phyloP scores from a whole-genome alignment of 2,329 filamentous ascomycete genomes.

The Cryphonectria parasitica region DNA sequence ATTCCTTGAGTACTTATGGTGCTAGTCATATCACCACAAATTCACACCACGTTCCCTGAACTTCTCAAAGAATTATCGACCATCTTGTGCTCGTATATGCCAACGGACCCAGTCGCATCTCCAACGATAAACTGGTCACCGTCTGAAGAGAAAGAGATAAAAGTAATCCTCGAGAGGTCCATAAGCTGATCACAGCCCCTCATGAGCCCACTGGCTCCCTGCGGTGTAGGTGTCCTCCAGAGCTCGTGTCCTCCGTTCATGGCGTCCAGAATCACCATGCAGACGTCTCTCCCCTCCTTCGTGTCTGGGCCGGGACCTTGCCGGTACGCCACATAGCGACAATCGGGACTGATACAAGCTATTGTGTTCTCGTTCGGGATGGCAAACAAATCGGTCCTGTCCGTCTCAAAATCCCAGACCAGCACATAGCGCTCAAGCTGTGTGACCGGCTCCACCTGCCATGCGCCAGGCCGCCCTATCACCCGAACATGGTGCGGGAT shows the following conservation, averaged over 20 bases:
- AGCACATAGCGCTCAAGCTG: slow-evolving; percentile 42
- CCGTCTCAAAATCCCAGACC: slow-evolving; percentile 44
- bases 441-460: slow-evolving; percentile 39
- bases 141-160: slow-evolving; percentile 44
- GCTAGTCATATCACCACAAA: no score
- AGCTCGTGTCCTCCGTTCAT: slow-evolving; percentile 40
- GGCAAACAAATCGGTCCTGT: slow-evolving; percentile 42
- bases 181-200: slow-evolving; percentile 40
- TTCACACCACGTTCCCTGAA: no score
- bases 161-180: slow-evolving; percentile 41
- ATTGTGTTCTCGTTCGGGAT: slow-evolving; percentile 43
- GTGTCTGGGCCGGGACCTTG: slow-evolving; percentile 31
- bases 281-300: slow-evolving; percentile 11
- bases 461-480: slow-evolving; percentile 37
- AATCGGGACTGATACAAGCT: slow-evolving; percentile 45
- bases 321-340: slow-evolving; percentile 46
- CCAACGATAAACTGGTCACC: slow-evolving; percentile 43
- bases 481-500: slow-evolving; percentile 44
- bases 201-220: slow-evolving; percentile 37
- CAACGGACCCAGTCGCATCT: slow-evolving; percentile 39
- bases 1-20: no score
- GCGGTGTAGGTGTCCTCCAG: slow-evolving; percentile 42
- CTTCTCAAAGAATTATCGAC: neutral
- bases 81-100: slow-evolving; percentile 38
- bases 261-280: slow-evolving; percentile 43